phyloP scores from a whole-genome alignment of 1,139 yeast genomes.

The Hanseniaspora sp. region DNA sequence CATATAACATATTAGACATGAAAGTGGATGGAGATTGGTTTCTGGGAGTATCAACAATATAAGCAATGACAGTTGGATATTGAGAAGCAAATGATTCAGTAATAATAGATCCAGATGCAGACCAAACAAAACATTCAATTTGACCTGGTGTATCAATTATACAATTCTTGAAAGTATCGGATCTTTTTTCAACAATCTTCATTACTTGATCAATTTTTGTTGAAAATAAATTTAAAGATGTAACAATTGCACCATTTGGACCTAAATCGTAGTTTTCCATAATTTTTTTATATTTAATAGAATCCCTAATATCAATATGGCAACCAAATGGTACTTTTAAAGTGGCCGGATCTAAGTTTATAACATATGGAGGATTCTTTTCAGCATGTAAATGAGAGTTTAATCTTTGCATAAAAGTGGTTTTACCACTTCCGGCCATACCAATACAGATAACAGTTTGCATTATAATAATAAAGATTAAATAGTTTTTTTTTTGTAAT shows the following conservation, averaged over 20 bases:
- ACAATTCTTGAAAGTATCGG: constrained; percentile 54
- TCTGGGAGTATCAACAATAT: constrained; percentile 92
- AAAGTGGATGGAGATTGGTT: constrained; percentile 90
- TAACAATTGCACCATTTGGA: constrained; percentile 97
- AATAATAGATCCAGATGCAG: constrained; percentile 92
- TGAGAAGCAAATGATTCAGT: constrained; percentile 95
- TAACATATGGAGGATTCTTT: constrained; percentile 65
- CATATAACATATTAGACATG: constrained; percentile 96
- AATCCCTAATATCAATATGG: constrained; percentile 91
- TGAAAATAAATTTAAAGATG: constrained; percentile 79
- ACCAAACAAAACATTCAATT: constrained; percentile 93
- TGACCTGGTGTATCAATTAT: constrained; percentile 98
- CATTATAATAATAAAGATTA: constrained; percentile 27
- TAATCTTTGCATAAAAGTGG: constrained; percentile 92
- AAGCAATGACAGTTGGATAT: constrained; percentile 91
- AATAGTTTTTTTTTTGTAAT: not conserved
- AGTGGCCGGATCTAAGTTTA: constrained; percentile 95
- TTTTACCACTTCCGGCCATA: constrained; percentile 97
- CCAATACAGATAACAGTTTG: constrained; percentile 76
- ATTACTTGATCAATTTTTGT: constrained; percentile 96
- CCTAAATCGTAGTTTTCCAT: constrained; percentile 90
- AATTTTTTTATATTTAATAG: constrained; percentile 88
- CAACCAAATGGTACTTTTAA: constrained; percentile 83
- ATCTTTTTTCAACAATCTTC: constrained; percentile 68
- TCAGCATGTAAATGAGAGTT: constrained; percentile 76